A percentile compares a stretch with the other conserved stretches of the same genome.
Evolutionary conservation across 1,284 basidiomycete species (phyloP).

Genomic region (Cutaneotrichosporon sp.): DNA sequence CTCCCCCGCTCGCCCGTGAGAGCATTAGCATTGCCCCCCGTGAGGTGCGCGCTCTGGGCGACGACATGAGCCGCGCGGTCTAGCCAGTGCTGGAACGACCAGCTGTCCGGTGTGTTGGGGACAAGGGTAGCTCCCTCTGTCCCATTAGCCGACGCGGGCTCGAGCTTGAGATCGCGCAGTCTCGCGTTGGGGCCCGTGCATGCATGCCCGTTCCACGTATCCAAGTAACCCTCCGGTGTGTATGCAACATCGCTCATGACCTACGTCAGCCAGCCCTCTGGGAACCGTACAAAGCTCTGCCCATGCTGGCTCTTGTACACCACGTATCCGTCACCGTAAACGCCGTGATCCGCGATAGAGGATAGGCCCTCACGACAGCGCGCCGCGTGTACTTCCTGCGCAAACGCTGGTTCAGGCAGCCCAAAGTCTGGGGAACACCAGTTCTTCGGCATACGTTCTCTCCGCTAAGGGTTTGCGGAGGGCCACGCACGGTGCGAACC

Average conservation of each 20-base stretch:
- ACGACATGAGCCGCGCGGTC: slow-evolving; percentile 12
- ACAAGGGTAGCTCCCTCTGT: neutral
- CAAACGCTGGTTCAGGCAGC: neutral
- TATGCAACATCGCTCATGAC: slow-evolving; percentile 3
- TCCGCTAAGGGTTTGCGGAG: neutral
- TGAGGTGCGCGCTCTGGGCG: slow-evolving; percentile 8
- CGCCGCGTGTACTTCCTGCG: neutral
- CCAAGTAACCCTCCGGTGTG: neutral
- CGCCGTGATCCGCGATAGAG: neutral
- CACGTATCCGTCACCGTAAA: neutral
- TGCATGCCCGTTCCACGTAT: neutral
- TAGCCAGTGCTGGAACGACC: slow-evolving; percentile 16
- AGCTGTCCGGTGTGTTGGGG: slow-evolving; percentile 11
- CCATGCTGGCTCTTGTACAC: slow-evolving; percentile 8
- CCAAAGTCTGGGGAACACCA: slow-evolving; percentile 11
- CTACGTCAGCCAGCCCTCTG: neutral
- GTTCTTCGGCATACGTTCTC: slow-evolving; percentile 6
- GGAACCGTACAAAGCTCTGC: slow-evolving; percentile 9
- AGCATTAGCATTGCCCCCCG: neutral
- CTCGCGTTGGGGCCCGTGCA: neutral
- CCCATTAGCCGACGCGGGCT: neutral
- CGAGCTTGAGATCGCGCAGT: neutral
- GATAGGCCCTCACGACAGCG: neutral
- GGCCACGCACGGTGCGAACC: slow-evolving; percentile 5
- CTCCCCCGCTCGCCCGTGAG: neutral